Conservation (phyloP, 805 yeast species). For the Clavispora phyllophila region DNA sequence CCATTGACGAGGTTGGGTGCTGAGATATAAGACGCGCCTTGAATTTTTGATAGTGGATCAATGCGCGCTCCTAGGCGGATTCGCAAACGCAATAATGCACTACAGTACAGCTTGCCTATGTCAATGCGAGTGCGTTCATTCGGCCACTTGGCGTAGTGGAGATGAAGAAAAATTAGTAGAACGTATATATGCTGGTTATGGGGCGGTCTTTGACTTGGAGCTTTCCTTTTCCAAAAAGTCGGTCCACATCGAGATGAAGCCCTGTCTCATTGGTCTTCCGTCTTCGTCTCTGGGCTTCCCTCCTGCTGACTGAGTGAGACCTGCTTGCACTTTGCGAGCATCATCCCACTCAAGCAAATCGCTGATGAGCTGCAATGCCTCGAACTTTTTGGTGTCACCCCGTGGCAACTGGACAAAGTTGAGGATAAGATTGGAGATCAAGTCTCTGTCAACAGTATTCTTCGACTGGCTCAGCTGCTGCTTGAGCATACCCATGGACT, state of each 20-base stretch:
- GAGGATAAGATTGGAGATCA: slow-evolving; percentile 78
- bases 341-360: slow-evolving; percentile 88
- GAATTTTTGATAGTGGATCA: neutral
- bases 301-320: slow-evolving; percentile 41
- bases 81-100: neutral
- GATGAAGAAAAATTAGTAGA: neutral
- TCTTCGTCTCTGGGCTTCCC: slow-evolving; percentile 13
- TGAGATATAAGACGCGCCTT: slow-evolving; percentile 1
- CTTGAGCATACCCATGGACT: slow-evolving; percentile 80
- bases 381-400: slow-evolving; percentile 92
- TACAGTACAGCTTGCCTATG: neutral
- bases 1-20: slow-evolving; percentile 7
- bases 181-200: neutral
- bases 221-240: slow-evolving; percentile 75
- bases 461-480: slow-evolving; percentile 58
- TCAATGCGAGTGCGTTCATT: neutral
- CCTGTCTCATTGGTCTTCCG: slow-evolving; percentile 34
- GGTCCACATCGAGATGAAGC: slow-evolving; percentile 74
- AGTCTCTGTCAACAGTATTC: slow-evolving; percentile 79
- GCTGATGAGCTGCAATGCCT: slow-evolving; percentile 79
- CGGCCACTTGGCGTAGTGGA: neutral
- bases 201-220: slow-evolving; percentile 6
- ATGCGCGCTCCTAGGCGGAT: neutral
- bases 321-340: slow-evolving; percentile 69
- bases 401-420: slow-evolving; percentile 85